Conservation (phyloP, 345 rosid genomes). For the Mallotus nudiflorus region DNA sequence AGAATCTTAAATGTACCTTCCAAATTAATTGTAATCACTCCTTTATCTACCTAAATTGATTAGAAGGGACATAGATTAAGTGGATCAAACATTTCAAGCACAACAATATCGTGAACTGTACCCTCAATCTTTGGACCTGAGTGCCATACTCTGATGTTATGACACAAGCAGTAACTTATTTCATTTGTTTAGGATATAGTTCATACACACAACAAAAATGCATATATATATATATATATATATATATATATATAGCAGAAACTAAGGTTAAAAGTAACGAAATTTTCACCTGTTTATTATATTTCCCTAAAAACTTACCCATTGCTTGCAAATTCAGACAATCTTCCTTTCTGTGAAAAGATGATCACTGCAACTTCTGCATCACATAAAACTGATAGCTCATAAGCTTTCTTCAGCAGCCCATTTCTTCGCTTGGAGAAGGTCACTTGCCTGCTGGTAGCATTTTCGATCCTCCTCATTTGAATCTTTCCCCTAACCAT, state of each 20-base stretch:
- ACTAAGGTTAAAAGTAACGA: neutral
- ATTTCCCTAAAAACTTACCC: conserved; percentile 33
- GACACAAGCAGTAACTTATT: too few relatives aligned
- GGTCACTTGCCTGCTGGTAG: conserved; percentile 59
- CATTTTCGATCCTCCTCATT: conserved; percentile 59
- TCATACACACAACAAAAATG: too few relatives aligned
- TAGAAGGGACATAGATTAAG: neutral
- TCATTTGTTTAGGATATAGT: too few relatives aligned
- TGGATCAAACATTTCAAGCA: neutral
- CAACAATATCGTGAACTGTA: too few relatives aligned
- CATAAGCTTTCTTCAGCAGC: conserved; percentile 58
- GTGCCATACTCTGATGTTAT: too few relatives aligned
- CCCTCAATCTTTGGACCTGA: too few relatives aligned
- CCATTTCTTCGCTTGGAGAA: conserved; percentile 60
- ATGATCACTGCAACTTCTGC: conserved; percentile 55
- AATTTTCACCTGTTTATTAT: neutral
- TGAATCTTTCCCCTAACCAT: conserved; percentile 69
- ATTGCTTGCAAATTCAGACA: conserved; percentile 45
- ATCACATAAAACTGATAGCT: conserved; percentile 66
- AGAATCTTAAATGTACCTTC: conserved; percentile 21
- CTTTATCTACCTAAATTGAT: neutral
- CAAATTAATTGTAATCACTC: neutral
- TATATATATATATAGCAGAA: neutral
- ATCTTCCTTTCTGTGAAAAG: conserved; percentile 57
- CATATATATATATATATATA: too few relatives aligned